These are phyloP conservation scores for Taphrina confusa DNA, from an alignment of 1,139 yeast species.

Conservation along the genomic window DNA sequence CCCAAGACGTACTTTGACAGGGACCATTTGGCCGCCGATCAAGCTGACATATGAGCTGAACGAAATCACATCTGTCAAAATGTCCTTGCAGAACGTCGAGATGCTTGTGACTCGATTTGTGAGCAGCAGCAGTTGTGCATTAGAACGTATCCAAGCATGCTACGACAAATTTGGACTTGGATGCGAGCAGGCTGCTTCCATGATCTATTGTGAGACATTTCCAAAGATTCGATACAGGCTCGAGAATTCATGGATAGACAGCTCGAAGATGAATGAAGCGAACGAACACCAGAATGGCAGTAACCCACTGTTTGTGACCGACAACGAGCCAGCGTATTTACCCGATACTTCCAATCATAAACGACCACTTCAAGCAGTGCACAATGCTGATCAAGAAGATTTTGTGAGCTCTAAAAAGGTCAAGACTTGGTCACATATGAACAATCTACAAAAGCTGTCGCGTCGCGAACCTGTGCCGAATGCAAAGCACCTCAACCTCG, in stretches of 20 bases:
- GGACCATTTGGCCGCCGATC: not conserved
- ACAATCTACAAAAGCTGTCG: not conserved
- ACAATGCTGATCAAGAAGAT: not conserved
- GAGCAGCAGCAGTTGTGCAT: not conserved
- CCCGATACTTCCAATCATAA: not conserved
- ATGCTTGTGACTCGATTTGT: not conserved
- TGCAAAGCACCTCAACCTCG: not conserved
- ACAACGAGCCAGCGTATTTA: not conserved
- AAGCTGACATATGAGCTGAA: not conserved
- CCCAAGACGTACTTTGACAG: not conserved
- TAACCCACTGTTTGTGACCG: not conserved
- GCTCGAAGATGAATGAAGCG: too few relatives aligned
- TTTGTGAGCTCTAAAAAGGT: not conserved
- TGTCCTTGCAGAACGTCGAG: not conserved
- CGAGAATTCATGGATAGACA: not conserved
- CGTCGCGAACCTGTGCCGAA: constrained; percentile 1
- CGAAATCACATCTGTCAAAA: not conserved
- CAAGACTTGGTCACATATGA: not conserved
- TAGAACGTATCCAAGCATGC: not conserved
- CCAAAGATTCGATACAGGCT: not conserved
- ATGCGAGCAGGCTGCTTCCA: not conserved
- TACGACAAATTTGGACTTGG: not conserved
- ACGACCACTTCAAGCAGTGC: not conserved
- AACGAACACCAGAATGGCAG: not conserved
- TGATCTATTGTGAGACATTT: constrained; percentile 7